Evolutionary conservation across 2,329 filamentous ascomycete species (phyloP).

Genomic region (Paracamarosporium sp.): DNA sequence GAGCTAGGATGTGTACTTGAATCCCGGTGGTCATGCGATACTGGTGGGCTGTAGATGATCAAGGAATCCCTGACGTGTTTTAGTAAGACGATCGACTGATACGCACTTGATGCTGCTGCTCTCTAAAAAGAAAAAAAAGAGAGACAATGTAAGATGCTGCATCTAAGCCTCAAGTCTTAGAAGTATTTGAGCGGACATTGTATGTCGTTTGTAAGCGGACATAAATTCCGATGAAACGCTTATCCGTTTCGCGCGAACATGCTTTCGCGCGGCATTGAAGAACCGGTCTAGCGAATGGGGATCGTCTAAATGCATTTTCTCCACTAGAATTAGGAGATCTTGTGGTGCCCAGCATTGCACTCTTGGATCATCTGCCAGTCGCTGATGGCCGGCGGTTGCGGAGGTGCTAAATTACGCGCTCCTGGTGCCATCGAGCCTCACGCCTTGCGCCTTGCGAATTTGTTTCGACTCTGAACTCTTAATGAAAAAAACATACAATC

Average conservation of each 20-base stretch:
- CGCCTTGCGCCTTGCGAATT: neutral
- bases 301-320: neutral
- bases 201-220: neutral
- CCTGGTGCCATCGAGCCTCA: neutral
- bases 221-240: neutral
- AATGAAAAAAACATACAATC: too few relatives aligned
- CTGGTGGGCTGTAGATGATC: too few relatives aligned
- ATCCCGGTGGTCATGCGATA: too few relatives aligned
- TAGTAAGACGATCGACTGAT: too few relatives aligned
- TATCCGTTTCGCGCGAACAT: neutral
- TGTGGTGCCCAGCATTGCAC: neutral
- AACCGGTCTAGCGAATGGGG: neutral
- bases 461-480: too few relatives aligned
- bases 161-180: neutral
- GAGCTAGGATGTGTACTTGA: too few relatives aligned
- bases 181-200: neutral
- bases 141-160: too few relatives aligned
- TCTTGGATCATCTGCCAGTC: neutral
- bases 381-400: neutral
- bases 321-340: neutral
- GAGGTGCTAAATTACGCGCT: neutral
- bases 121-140: too few relatives aligned
- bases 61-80: too few relatives aligned
- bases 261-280: neutral
- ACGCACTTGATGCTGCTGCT: too few relatives aligned